Conservation (phyloP, 257 asterid genomes). For the Solanum lignicaule region DNA sequence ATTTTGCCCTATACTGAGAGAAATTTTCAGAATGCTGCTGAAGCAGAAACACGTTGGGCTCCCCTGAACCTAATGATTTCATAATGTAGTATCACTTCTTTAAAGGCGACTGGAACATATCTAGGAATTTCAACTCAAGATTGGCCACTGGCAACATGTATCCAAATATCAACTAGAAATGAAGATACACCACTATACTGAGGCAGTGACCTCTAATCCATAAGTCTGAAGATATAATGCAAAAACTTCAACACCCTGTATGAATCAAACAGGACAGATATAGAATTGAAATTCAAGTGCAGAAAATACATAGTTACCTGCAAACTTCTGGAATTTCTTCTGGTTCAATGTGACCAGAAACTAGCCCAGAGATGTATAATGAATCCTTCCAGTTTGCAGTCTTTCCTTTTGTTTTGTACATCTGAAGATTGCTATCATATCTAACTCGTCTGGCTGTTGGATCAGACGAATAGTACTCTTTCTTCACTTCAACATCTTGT, state of each 20-base stretch:
- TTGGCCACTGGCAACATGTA: background rate
- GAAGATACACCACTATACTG: background rate
- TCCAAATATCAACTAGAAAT: background rate
- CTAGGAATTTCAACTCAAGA: background rate
- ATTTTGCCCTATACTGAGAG: too few species aligned
- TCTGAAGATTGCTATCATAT: constrained; percentile 43
- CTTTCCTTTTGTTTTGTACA: constrained; percentile 15
- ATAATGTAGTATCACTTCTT: too few species aligned
- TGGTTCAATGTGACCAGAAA: constrained; percentile 7
- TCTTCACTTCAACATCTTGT: too few species aligned
- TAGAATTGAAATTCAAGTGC: background rate
- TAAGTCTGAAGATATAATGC: background rate
- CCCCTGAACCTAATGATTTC: background rate
- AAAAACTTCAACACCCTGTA: background rate
- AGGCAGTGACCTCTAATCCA: background rate
- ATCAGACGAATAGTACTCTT: too few species aligned
- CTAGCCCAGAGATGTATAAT: constrained; percentile 20
- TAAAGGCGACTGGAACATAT: accelerated
- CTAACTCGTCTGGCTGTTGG: constrained; percentile 17
- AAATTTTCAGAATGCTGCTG: too few species aligned
- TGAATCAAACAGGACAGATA: background rate
- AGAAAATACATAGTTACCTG: constrained; percentile 15
- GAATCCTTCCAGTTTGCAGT: constrained; percentile 69
- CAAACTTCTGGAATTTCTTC: constrained; percentile 45
- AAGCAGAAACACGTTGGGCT: too few species aligned